Base-by-base conservation (phyloP, 371 early-diverging fungal genomes). In the Mucor mucedo region DNA sequence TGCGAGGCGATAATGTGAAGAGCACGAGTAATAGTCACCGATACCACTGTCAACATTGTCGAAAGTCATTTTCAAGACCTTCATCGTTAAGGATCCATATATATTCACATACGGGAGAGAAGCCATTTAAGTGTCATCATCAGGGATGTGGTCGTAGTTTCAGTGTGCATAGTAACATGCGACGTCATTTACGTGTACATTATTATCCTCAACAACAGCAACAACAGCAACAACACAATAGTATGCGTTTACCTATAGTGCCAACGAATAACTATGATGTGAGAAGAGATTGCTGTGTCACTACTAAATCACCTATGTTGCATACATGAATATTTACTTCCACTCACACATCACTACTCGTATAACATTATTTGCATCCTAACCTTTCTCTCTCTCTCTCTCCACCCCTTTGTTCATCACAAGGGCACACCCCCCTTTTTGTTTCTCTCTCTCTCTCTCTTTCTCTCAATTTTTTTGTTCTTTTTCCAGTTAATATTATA, bases 101-200 rank as follows among this genome's bases (percentile, higher is more conserved):
- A 49, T 81, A 85, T 61, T 85, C 89, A 1, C 92, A 92, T 63
- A 91, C 92, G 4, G 91, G 91, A 4, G 91, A 91, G 60, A 84
- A 86, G 55, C 92, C 92, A 4, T 86, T 84, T 67, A 76, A 75
- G 42, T 92, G 92, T 65, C 72, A 70, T 1, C 77, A 75, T 42
- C 69, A 73, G 29, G 89, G 87, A 0, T 93, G 93, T 67, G 83
- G 82, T 4, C 79, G 86, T 40, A 78, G 79, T 44, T 93, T 93
- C 58, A 88, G 90, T n/a, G 92, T 92, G 0, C 80, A 84, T 50
- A 89, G 89, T 66, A 93, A 93, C 62, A 73, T 91, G 85, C 84
- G 89, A 45, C 79, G 93, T 21, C 93, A 93, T 63, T 52, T 83
- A 32, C 66, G 81, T 52, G 79, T 80, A 1, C 83, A 83, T 65